These are phyloP conservation scores for Lipomyces orientalis DNA, from an alignment of 805 yeast genomes.

Conservation along the genomic window DNA sequence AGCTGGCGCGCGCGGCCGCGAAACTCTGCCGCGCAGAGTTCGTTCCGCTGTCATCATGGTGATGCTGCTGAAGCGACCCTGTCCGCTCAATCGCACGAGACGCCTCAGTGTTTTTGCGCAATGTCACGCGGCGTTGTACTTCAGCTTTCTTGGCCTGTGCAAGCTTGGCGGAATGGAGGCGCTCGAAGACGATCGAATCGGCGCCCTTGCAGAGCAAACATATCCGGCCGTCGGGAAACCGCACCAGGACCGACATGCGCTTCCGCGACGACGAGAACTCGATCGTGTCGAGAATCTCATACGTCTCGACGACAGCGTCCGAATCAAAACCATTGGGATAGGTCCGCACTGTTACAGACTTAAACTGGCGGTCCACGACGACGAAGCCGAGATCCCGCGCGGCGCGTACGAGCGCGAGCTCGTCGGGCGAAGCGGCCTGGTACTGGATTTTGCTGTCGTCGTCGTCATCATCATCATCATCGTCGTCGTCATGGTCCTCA, in stretches of 20 bases:
- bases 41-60: neutral
- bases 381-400: slow-evolving; percentile 94
- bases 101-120: slow-evolving; percentile 80
- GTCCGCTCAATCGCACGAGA: slow-evolving; percentile 53
- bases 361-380: slow-evolving; percentile 71
- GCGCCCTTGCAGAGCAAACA: slow-evolving; percentile 94
- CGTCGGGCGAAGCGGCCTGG: slow-evolving; percentile 97
- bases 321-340: slow-evolving; percentile 82
- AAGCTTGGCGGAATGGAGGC: slow-evolving; percentile 61
- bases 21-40: slow-evolving; percentile 47
- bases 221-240: slow-evolving; percentile 74
- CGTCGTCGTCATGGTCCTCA: slow-evolving; percentile 15
- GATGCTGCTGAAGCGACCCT: neutral
- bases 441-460: slow-evolving; percentile 63
- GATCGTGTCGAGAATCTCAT: slow-evolving; percentile 76
- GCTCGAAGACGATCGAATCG: slow-evolving; percentile 83
- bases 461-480: slow-evolving; percentile 39
- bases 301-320: slow-evolving; percentile 67
- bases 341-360: slow-evolving; percentile 66
- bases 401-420: slow-evolving; percentile 88
- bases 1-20: slow-evolving; percentile 37
- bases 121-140: slow-evolving; percentile 59
- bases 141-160: slow-evolving; percentile 72
- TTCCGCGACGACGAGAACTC: slow-evolving; percentile 89
- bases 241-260: slow-evolving; percentile 89